Base-by-base conservation (phyloP, 495 filamentous ascomycete species). In the Xylaria bambusicola region DNA sequence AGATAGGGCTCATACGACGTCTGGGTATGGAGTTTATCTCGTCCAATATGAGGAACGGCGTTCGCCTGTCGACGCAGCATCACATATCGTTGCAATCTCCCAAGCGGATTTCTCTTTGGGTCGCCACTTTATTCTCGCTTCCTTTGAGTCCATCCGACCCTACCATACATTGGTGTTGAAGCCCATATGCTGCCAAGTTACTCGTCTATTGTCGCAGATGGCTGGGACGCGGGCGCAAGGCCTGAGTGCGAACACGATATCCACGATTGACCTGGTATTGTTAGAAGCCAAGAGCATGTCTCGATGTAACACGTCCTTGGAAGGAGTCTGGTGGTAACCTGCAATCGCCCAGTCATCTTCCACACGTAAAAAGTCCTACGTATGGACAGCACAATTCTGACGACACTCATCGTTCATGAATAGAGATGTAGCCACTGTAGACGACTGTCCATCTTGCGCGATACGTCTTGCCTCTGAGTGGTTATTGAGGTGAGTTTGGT, bases 401-500 rank as follows among this genome's bases (percentile, higher is more conserved):
- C 74, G 65, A 84, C 83, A 36, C 81, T 82, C 59, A 79, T 84
- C 17, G 80, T 80, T 12, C 82, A 73, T 13, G 82, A 82, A 65
- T 84, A 84, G 15, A 84, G 73, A 66, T 85, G 75, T 63, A 73
- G 71, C n/a, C 77, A 78, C 46, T 82, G 71, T 7, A 77, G 78
- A 20, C 73, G 71, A 54, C 73, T 62, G 48, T 80, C 75, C 24
- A 64, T 63, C 20, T 69, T 10, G n/a, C n/a, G n/a, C 31, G 5
- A 33, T 33, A 33, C 6, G 5, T 33, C 6, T 10, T 6, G 31
- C 31, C 31, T 10, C 10, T 10, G 10, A 33, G 31, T 10, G n/a
- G 6, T 33, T 10, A 6, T 33, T 10, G 6, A 6, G 31, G 31
- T 33, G 31, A 33, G 10, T 33, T 33, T 33, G 31, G 31, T 10